phyloP scores from a whole-genome alignment of 257 asterid species.

The Paraleonurus japonicus region DNA sequence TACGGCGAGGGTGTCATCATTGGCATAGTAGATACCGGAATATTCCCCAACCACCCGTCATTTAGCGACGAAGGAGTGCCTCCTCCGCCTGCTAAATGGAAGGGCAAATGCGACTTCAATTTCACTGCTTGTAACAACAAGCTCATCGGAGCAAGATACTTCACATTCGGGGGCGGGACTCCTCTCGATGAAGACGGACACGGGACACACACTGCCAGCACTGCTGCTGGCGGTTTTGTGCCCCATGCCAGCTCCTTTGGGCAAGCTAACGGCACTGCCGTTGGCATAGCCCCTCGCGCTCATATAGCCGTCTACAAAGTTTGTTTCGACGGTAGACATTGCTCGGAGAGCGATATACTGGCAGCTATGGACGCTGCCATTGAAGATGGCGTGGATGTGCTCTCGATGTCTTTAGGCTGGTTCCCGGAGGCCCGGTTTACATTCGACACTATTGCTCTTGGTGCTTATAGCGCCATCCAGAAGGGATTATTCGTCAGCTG shows the following conservation, averaged over 20 bases:
- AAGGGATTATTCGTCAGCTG: conserved; percentile 44
- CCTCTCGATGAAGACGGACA: conserved; percentile 33
- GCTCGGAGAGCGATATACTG: conserved; percentile 32
- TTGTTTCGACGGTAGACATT: not conserved
- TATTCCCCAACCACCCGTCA: conserved; percentile 26
- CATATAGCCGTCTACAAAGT: conserved; percentile 42
- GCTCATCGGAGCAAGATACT: conserved; percentile 27
- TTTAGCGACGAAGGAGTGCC: conserved; percentile 28
- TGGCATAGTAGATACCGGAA: conserved; percentile 29
- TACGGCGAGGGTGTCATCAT: conserved; percentile 31
- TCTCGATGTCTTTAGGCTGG: conserved; percentile 33
- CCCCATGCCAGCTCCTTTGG: conserved; percentile 30
- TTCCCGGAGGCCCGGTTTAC: not conserved
- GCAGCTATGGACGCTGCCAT: conserved; percentile 44
- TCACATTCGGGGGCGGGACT: not conserved
- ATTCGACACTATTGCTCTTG: conserved; percentile 26
- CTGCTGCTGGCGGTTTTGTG: conserved; percentile 50
- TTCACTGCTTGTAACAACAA: conserved; percentile 24
- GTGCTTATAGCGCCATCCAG: conserved; percentile 36
- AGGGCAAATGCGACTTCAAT: conserved; percentile 28
- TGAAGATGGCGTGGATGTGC: conserved; percentile 36
- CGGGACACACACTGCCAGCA: conserved; percentile 48
- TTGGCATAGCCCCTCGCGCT: conserved; percentile 45
- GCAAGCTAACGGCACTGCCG: conserved; percentile 47
- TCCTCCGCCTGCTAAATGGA: conserved; percentile 31